These are phyloP conservation scores for Ascoidea rubescens DNA, from an alignment of 805 yeast species.

Conservation along the genomic window DNA sequence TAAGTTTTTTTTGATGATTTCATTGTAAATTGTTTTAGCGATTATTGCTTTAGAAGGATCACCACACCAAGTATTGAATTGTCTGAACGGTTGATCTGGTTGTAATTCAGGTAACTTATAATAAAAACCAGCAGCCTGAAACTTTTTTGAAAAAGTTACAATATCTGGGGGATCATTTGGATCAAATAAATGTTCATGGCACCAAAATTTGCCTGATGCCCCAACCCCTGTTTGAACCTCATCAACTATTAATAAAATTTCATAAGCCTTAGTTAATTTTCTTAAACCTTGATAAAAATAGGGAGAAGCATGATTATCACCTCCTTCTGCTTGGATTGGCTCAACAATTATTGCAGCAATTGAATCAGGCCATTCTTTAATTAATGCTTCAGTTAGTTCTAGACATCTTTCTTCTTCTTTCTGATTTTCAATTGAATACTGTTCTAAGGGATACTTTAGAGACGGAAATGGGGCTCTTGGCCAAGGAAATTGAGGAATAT, in stretches of 20 bases:
- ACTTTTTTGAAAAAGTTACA: slow-evolving; percentile 79
- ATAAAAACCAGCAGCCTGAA: slow-evolving; percentile 82
- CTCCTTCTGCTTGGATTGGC: slow-evolving; percentile 88
- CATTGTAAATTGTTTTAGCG: slow-evolving; percentile 60
- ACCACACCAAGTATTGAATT: slow-evolving; percentile 91
- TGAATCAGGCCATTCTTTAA: slow-evolving; percentile 56
- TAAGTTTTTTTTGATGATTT: slow-evolving; percentile 47
- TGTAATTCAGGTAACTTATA: slow-evolving; percentile 60
- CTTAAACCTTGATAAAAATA: slow-evolving; percentile 74
- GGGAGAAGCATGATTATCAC: slow-evolving; percentile 75
- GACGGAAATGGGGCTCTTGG: slow-evolving; percentile 90
- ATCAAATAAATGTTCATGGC: slow-evolving; percentile 67
- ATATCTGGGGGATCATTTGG: slow-evolving; percentile 66
- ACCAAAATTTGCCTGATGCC: slow-evolving; percentile 80
- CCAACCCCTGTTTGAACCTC: slow-evolving; percentile 89
- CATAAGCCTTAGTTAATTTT: slow-evolving; percentile 57
- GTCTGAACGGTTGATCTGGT: slow-evolving; percentile 73
- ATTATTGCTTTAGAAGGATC: slow-evolving; percentile 73
- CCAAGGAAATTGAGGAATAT: slow-evolving; percentile 90
- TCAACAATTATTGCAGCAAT: slow-evolving; percentile 84
- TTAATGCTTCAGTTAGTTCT: slow-evolving; percentile 55
- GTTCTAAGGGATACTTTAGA: slow-evolving; percentile 73
- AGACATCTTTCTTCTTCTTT: slow-evolving; percentile 76
- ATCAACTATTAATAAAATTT: slow-evolving; percentile 62
- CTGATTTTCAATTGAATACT: slow-evolving; percentile 45